These are phyloP conservation scores for Phylloporus rhodoxanthus DNA, from an alignment of 768 basidiomycete species.

Conservation along the genomic window DNA sequence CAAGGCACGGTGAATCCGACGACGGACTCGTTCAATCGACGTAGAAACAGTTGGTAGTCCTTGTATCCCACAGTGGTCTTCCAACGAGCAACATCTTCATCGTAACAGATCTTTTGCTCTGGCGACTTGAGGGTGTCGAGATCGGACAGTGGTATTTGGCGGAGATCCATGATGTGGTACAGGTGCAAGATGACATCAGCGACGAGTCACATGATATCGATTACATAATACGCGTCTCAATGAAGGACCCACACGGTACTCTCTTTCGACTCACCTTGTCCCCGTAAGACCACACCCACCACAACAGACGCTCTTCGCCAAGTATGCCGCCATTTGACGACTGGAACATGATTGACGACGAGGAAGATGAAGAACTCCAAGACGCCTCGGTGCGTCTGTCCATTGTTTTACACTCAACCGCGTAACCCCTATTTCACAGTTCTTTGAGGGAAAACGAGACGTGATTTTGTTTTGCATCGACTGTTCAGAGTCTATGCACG, in stretches of 20 bases:
- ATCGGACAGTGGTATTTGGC: constrained; percentile 26
- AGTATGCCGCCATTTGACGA: constrained; percentile 68
- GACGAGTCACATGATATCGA: constrained; percentile 13
- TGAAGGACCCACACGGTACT: neutral
- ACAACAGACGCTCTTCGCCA: neutral
- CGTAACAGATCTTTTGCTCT: constrained; percentile 57
- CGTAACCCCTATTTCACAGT: constrained; percentile 35
- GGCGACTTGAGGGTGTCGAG: constrained; percentile 30
- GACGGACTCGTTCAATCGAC: constrained; percentile 71
- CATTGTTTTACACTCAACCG: constrained; percentile 7
- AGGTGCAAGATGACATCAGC: neutral
- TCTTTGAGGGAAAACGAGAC: constrained; percentile 70
- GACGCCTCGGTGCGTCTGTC: constrained; percentile 48
- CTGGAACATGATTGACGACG: constrained; percentile 75
- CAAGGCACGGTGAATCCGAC: constrained; percentile 56
- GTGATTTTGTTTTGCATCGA: constrained; percentile 96
- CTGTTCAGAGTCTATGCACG: constrained; percentile 86
- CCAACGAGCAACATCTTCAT: constrained; percentile 72
- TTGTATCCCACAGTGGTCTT: constrained; percentile 61
- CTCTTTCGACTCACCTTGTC: constrained; percentile 2
- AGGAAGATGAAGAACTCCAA: constrained; percentile 79
- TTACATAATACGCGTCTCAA: constrained; percentile 26
- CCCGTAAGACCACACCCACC: too few species aligned
- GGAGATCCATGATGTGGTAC: constrained; percentile 16
- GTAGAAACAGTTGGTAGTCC: constrained; percentile 71